These are phyloP conservation scores for Alternaria sp. DNA, from an alignment of 2,329 filamentous ascomycete genomes.

Conservation along the genomic window DNA sequence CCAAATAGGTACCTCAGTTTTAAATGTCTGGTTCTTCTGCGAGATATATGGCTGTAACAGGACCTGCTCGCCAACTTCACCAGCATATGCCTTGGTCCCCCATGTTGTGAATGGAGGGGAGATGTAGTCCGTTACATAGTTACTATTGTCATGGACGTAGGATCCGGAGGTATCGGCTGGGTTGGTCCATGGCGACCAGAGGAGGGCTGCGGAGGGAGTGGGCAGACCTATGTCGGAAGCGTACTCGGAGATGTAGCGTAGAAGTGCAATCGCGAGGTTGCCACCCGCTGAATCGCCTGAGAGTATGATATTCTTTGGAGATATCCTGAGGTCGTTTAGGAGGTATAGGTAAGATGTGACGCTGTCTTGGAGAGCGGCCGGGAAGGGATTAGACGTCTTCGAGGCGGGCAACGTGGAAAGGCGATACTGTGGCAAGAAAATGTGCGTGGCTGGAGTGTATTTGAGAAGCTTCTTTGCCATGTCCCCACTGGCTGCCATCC, in stretches of 20 bases:
- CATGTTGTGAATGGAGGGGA: slow-evolving; percentile 52
- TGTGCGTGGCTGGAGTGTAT: slow-evolving; percentile 50
- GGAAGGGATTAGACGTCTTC: slow-evolving; percentile 56
- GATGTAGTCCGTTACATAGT: slow-evolving; percentile 56
- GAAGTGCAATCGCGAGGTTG: slow-evolving; percentile 56
- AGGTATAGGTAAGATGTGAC: slow-evolving; percentile 59
- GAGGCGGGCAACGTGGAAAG: slow-evolving; percentile 53
- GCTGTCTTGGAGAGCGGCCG: slow-evolving; percentile 61
- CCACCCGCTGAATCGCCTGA: slow-evolving; percentile 62
- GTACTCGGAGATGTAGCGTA: slow-evolving; percentile 58
- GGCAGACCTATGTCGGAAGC: slow-evolving; percentile 48
- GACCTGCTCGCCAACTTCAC: slow-evolving; percentile 18
- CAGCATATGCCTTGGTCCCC: slow-evolving; percentile 53
- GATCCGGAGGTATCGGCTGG: slow-evolving; percentile 41
- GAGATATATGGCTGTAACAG: slow-evolving; percentile 51
- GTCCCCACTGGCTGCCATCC: slow-evolving; percentile 47
- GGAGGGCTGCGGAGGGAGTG: slow-evolving; percentile 49
- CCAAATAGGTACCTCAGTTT: slow-evolving; percentile 53
- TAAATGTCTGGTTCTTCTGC: slow-evolving; percentile 52
- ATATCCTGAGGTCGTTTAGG: slow-evolving; percentile 52
- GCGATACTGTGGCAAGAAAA: slow-evolving; percentile 60
- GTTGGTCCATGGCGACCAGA: slow-evolving; percentile 58
- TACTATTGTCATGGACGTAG: slow-evolving; percentile 41
- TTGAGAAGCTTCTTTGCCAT: slow-evolving; percentile 46
- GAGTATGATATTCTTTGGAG: slow-evolving; percentile 54